Conservation (phyloP, 345 rosid species). For the Raphanus raphanistrum region DNA sequence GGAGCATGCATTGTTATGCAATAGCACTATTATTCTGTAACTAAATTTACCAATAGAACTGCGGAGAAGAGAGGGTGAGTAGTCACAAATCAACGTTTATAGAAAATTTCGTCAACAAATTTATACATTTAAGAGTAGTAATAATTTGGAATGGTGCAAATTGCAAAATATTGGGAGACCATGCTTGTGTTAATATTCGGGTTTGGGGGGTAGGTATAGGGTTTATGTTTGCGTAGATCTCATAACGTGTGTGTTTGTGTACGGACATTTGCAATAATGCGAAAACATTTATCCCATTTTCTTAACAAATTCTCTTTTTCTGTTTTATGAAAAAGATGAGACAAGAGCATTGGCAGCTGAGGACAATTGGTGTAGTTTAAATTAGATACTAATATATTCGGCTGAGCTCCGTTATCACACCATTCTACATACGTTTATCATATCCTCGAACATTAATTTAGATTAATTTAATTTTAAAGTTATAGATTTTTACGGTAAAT, state of each 20-base stretch:
- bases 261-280: constrained; percentile 30
- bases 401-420: background rate
- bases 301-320: background rate
- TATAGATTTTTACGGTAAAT: background rate
- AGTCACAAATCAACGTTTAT: no score
- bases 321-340: constrained; percentile 15
- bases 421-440: background rate
- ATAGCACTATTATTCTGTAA: no score
- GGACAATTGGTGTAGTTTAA: constrained; percentile 33
- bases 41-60: no score
- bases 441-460: background rate
- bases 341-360: constrained; percentile 27
- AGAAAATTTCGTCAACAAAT: no score
- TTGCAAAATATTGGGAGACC: background rate
- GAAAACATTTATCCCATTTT: constrained; percentile 10
- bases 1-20: no score
- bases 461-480: background rate
- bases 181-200: background rate
- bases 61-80: no score
- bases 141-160: background rate
- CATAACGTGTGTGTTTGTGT: constrained; percentile 18
- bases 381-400: constrained; percentile 30
- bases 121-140: background rate
- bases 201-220: background rate
- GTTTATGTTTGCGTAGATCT: background rate